phyloP scores from a whole-genome alignment of 108 stramenopile species.

The Skeletonema potamos region DNA sequence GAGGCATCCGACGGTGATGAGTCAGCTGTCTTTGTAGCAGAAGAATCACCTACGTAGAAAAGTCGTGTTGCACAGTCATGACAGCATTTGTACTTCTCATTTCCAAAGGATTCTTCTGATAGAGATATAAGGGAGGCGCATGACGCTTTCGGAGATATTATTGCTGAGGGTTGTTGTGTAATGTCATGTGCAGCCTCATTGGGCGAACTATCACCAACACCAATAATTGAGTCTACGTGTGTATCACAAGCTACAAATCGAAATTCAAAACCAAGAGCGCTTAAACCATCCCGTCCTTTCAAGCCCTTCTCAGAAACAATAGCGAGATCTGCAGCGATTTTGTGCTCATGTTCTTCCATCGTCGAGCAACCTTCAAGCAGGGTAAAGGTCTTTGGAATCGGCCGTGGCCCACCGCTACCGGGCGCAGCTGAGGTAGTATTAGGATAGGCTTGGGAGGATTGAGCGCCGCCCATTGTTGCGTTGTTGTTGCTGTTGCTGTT shows the following conservation, averaged over 20 bases:
- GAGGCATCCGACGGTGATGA: not conserved
- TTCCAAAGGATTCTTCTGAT: not conserved
- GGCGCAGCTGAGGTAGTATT: not conserved
- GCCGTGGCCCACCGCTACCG: constrained; percentile 1
- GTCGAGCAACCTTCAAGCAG: constrained; percentile 15
- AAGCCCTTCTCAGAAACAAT: constrained; percentile 6
- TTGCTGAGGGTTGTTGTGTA: not conserved
- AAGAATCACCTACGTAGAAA: constrained; percentile 53
- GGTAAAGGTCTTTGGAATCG: constrained; percentile 13
- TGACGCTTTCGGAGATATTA: not conserved
- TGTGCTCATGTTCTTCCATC: constrained; percentile 21
- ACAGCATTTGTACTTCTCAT: constrained; percentile 12
- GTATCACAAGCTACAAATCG: constrained; percentile 45
- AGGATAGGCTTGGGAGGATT: not conserved
- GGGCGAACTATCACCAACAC: not conserved
- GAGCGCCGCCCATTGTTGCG: not conserved
- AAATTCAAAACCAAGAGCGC: constrained; percentile 62
- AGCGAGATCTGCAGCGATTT: not conserved
- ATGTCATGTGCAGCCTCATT: not conserved
- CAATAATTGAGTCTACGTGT: not conserved
- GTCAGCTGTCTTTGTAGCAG: not conserved
- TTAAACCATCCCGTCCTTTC: constrained; percentile 57
- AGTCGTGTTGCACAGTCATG: constrained; percentile 50
- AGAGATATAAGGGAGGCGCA: not conserved
- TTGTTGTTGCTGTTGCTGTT: not conserved